Evolutionary conservation across 352 stramenopile genomes (phyloP).

Genomic region (Globisporangium apiculatum): DNA sequence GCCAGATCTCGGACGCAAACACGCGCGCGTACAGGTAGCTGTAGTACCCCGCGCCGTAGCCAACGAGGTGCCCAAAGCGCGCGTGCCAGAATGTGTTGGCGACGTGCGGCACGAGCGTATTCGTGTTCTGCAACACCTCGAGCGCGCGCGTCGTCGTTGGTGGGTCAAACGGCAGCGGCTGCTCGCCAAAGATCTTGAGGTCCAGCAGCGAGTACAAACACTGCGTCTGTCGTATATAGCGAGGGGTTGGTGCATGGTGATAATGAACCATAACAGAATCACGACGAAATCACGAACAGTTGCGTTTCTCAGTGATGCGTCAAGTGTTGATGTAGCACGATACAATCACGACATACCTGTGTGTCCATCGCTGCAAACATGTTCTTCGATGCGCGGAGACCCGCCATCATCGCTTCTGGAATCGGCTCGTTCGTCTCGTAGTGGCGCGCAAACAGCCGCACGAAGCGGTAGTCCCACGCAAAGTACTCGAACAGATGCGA

Average conservation of each 20-base stretch:
- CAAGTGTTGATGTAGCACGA: too few species aligned
- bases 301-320: too few species aligned
- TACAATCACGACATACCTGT: slow-evolving; percentile 18
- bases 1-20: slow-evolving; percentile 88
- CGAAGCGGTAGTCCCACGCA: slow-evolving; percentile 87
- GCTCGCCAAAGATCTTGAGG: slow-evolving; percentile 57
- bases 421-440: slow-evolving; percentile 76
- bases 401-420: slow-evolving; percentile 66
- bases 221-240: slow-evolving; percentile 34
- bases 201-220: slow-evolving; percentile 82
- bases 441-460: slow-evolving; percentile 80
- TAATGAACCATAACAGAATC: neutral
- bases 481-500: slow-evolving; percentile 98
- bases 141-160: slow-evolving; percentile 52
- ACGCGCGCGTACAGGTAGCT: slow-evolving; percentile 89
- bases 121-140: slow-evolving; percentile 57
- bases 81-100: slow-evolving; percentile 80
- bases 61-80: slow-evolving; percentile 85
- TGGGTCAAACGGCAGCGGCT: slow-evolving; percentile 33
- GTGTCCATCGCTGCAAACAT: slow-evolving; percentile 90
- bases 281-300: too few species aligned
- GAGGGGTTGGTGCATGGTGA: neutral
- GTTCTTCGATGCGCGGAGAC: slow-evolving; percentile 68
- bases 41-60: slow-evolving; percentile 90
- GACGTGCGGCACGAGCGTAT: slow-evolving; percentile 70